Percentiles rank a stretch among this genome's conserved stretches.
Evolutionary conservation across 345 rosid genomes (phyloP).

Genomic region (Populus deltoides): DNA sequence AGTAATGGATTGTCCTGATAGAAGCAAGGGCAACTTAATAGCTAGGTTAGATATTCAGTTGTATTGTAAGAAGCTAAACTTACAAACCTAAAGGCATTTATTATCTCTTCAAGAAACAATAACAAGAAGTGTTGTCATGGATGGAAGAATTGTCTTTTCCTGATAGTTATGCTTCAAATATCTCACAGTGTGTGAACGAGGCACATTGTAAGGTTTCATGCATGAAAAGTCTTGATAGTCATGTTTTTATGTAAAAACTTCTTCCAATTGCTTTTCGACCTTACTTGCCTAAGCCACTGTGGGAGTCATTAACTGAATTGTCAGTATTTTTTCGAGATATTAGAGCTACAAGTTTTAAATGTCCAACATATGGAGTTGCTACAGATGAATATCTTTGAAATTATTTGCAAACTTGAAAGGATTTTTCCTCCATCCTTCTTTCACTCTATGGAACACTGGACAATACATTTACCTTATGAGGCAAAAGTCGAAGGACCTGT

Average conservation of each 20-base stretch:
- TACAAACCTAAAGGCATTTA: background rate
- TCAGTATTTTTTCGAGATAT: background rate
- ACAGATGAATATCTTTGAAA: background rate
- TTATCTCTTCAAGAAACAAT: too few species aligned
- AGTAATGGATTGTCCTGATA: background rate
- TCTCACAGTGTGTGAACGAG: background rate
- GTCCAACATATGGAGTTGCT: background rate
- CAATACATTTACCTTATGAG: too few species aligned
- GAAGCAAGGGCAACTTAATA: background rate
- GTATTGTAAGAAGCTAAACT: background rate
- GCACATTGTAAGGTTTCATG: background rate
- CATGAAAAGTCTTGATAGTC: conserved; percentile 1
- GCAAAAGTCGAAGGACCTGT: too few species aligned
- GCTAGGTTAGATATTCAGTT: background rate
- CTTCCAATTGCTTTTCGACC: background rate
- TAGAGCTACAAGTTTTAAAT: background rate
- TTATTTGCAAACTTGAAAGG: background rate
- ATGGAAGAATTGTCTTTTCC: background rate
- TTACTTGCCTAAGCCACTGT: background rate
- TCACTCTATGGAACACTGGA: too few species aligned
- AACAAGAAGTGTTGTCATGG: background rate
- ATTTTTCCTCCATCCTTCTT: too few species aligned
- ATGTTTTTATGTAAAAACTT: background rate
- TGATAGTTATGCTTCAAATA: conserved; percentile 1
- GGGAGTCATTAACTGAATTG: background rate